These are phyloP conservation scores for Triglochin maritima DNA, from an alignment of 106 monocot genomes.

Conservation along the genomic window DNA sequence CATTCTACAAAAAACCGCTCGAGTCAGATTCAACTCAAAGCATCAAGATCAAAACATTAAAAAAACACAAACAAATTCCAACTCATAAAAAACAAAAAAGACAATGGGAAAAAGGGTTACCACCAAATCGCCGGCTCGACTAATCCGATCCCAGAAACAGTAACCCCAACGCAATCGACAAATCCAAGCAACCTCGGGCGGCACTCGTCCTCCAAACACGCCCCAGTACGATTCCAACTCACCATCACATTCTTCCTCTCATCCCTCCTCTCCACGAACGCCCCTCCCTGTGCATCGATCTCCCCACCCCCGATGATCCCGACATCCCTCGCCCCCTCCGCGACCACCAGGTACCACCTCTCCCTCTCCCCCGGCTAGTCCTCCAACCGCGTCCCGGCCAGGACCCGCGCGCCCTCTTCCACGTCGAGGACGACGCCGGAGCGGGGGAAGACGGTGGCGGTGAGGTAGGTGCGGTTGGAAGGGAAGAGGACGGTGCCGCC, in stretches of 20 bases:
- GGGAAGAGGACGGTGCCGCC: slow-evolving; percentile 59
- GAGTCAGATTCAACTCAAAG: too few species aligned
- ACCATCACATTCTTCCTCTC: slow-evolving; percentile 91
- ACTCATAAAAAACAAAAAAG: not conserved
- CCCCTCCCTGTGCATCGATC: slow-evolving; percentile 74
- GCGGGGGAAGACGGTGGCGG: slow-evolving; percentile 53
- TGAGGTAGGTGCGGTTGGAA: slow-evolving; percentile 52
- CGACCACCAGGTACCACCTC: slow-evolving; percentile 86
- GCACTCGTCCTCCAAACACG: slow-evolving; percentile 82
- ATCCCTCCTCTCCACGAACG: slow-evolving; percentile 46
- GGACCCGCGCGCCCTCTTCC: slow-evolving; percentile 46
- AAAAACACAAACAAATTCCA: not conserved
- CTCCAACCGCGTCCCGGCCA: slow-evolving; percentile 58
- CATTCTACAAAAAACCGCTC: too few species aligned
- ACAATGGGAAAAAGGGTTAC: slow-evolving; percentile 14
- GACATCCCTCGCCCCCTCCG: slow-evolving; percentile 53
- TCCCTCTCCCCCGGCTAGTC: slow-evolving; percentile 58
- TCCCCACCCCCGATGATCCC: slow-evolving; percentile 84
- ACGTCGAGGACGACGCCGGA: slow-evolving; percentile 57
- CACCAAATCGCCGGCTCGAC: slow-evolving; percentile 91
- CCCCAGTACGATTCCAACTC: slow-evolving; percentile 88
- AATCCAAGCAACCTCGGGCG: slow-evolving; percentile 82
- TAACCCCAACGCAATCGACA: slow-evolving; percentile 45
- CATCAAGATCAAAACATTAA: too few species aligned
- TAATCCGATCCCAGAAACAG: slow-evolving; percentile 47